These are phyloP conservation scores for Phytopythium vexans DNA, from an alignment of 352 stramenopile species.

Conservation along the genomic window DNA sequence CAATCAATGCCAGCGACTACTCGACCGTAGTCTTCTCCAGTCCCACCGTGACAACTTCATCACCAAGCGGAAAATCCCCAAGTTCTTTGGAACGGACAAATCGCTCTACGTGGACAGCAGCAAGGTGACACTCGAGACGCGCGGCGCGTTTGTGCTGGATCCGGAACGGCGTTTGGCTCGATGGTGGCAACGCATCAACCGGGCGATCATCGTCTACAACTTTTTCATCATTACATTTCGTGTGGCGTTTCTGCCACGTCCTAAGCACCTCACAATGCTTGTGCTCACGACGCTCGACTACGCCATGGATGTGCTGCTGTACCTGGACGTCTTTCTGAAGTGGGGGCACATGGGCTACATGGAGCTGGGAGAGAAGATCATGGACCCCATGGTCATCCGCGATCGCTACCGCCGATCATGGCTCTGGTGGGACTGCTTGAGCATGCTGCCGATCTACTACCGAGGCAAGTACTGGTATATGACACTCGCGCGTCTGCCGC, in stretches of 20 bases:
- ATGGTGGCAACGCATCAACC: constrained; percentile 60
- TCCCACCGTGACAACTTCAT: constrained; percentile 42
- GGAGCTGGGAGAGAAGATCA: constrained; percentile 36
- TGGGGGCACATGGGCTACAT: constrained; percentile 35
- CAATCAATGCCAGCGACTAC: constrained; percentile 16
- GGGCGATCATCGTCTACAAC: constrained; percentile 48
- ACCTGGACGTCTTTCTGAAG: constrained; percentile 36
- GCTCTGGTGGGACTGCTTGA: constrained; percentile 33
- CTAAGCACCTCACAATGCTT: constrained; percentile 16
- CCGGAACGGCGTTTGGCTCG: constrained; percentile 36
- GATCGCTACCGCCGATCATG: constrained; percentile 20
- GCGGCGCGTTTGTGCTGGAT: constrained; percentile 29
- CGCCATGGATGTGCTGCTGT: constrained; percentile 28
- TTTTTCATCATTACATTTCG: constrained; percentile 51
- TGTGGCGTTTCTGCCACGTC: constrained; percentile 36
- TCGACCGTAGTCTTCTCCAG: constrained; percentile 12
- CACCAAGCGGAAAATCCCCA: constrained; percentile 39
- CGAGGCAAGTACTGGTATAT: constrained; percentile 26
- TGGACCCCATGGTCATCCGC: constrained; percentile 34
- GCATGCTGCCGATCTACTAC: constrained; percentile 42
- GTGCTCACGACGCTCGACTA: constrained; percentile 39
- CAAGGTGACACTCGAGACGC: constrained; percentile 24
- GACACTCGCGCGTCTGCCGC: constrained; percentile 32
- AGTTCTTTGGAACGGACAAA: constrained; percentile 31
- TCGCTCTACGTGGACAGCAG: constrained; percentile 46